Conservation (phyloP, 2,329 filamentous ascomycete species). For the Hypoxylon sp. region DNA sequence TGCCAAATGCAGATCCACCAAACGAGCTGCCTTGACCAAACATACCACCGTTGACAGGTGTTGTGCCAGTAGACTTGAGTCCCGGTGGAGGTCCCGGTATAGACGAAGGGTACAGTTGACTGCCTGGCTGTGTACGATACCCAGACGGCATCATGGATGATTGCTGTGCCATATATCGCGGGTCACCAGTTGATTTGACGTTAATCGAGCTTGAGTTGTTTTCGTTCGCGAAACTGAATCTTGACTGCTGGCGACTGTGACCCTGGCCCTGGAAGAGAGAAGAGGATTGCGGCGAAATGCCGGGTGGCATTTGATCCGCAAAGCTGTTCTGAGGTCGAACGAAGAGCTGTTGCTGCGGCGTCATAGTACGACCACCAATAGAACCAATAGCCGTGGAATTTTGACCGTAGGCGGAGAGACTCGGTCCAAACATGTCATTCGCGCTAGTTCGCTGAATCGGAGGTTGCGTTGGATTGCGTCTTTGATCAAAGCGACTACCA, state of each 20-base stretch:
- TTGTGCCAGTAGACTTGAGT: constrained; percentile 93
- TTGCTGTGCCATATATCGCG: constrained; percentile 86
- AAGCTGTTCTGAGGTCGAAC: constrained; percentile 75
- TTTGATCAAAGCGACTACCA: constrained; percentile 67
- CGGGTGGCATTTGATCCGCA: constrained; percentile 72
- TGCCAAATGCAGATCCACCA: constrained; percentile 78
- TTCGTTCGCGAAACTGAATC: constrained; percentile 90
- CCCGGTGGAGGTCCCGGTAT: constrained; percentile 95
- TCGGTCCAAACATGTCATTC: constrained; percentile 69
- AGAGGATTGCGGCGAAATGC: constrained; percentile 67
- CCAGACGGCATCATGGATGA: constrained; percentile 85
- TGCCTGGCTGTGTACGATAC: constrained; percentile 72
- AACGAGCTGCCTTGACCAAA: constrained; percentile 92
- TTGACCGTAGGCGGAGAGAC: constrained; percentile 65
- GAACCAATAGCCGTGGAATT: constrained; percentile 67
- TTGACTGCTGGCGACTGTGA: constrained; percentile 86
- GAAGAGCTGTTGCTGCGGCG: constrained; percentile 83
- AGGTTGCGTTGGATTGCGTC: constrained; percentile 79
- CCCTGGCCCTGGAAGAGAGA: constrained; percentile 72
- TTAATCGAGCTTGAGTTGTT: constrained; percentile 71
- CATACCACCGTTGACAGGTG: constrained; percentile 79
- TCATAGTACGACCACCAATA: constrained; percentile 80
- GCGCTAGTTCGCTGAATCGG: constrained; percentile 77
- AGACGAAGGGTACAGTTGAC: constrained; percentile 84
- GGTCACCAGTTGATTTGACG: constrained; percentile 83